Evolutionary conservation across 176 grass and related monocot species (phyloP).

Genomic region (Tillandsia fasciculata): DNA sequence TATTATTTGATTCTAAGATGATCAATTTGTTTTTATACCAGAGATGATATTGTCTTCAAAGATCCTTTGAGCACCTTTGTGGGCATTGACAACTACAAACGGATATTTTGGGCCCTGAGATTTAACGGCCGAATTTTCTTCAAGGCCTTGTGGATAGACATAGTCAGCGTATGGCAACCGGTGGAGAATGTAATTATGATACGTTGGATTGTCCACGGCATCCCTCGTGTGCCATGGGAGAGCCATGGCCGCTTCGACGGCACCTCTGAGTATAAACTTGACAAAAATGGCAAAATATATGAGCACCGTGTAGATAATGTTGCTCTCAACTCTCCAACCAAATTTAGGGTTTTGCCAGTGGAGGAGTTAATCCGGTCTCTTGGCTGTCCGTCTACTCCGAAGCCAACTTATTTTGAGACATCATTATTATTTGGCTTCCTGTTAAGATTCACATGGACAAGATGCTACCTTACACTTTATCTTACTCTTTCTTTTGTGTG

Average conservation of each 20-base stretch:
- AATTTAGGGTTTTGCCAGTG: constrained; percentile 52
- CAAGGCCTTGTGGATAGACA: constrained; percentile 71
- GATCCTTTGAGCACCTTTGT: constrained; percentile 73
- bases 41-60: constrained; percentile 96
- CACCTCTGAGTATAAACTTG: constrained; percentile 84
- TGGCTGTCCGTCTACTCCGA: constrained; percentile 58
- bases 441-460: constrained; percentile 54
- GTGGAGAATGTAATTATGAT: constrained; percentile 87
- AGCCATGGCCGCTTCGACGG: constrained; percentile 81
- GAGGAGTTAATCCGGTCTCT: constrained; percentile 72
- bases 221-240: constrained; percentile 86
- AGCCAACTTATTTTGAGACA: constrained; percentile 82
- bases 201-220: constrained; percentile 87
- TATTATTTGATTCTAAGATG: constrained; percentile 13
- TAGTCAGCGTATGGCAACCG: constrained; percentile 92
- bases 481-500: constrained; percentile 35
- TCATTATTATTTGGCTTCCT: constrained; percentile 18
- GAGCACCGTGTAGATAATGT: constrained; percentile 91
- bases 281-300: constrained; percentile 79
- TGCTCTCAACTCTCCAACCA: constrained; percentile 60
- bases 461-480: constrained; percentile 40
- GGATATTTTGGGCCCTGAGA: constrained; percentile 62
- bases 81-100: constrained; percentile 80
- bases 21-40: constrained; percentile 29
- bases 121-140: constrained; percentile 72